Percentiles rank a stretch among this genome's conserved stretches.
Evolutionary conservation across 192 early-diverging fungal genomes (phyloP).

Genomic region (Phlyctochytrium arcticum): DNA sequence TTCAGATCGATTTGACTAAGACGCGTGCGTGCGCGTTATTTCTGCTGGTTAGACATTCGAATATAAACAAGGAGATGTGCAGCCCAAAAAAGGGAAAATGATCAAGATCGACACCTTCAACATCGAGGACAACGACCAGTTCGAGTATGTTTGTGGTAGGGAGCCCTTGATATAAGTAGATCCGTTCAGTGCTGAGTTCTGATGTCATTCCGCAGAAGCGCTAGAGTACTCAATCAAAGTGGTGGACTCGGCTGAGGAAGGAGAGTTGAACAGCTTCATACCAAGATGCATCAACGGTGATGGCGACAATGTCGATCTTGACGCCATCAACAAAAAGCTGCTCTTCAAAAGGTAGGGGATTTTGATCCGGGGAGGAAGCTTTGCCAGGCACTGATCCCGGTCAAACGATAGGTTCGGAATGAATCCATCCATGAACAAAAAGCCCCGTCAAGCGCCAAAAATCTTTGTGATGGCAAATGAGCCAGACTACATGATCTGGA

Average conservation of each 20-base stretch:
- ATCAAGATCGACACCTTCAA: slow-evolving; percentile 1
- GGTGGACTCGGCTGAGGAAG: neutral
- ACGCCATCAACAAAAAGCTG: slow-evolving; percentile 5
- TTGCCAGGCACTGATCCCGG: no score
- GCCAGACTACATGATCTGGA: slow-evolving; percentile 4
- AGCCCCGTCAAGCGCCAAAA: slow-evolving; percentile 5
- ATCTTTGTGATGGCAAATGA: slow-evolving; percentile 3
- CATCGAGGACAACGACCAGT: neutral
- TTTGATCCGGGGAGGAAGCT: neutral
- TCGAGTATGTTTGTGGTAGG: slow-evolving; percentile 9
- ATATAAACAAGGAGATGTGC: neutral
- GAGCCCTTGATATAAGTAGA: neutral
- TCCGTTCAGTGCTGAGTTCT: no score
- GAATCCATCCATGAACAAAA: slow-evolving; percentile 9
- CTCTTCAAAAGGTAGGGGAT: slow-evolving; percentile 9
- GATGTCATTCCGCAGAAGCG: neutral
- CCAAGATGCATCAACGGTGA: slow-evolving; percentile 4
- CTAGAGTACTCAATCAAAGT: neutral
- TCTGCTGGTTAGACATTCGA: neutral
- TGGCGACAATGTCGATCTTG: neutral
- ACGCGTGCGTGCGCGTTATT: no score
- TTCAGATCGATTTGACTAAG: no score
- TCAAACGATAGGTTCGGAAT: slow-evolving; percentile 8
- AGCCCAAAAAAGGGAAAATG: slow-evolving; percentile 14
- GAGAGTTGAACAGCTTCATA: neutral